Conservation (phyloP, 768 basidiomycete genomes). For the Pulveroboletus sp. region DNA sequence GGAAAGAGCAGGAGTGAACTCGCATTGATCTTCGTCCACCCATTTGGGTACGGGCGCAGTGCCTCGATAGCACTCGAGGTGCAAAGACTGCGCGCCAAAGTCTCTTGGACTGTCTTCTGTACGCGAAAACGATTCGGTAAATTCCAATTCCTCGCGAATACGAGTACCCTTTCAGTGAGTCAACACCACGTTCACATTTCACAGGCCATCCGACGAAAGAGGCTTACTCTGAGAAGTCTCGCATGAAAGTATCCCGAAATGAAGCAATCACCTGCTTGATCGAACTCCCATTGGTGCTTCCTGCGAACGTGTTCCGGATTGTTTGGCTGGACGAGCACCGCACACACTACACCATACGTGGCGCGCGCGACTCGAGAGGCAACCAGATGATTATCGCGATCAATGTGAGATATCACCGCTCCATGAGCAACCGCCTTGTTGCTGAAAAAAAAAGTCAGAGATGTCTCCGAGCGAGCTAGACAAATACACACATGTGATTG, state of each 20-base stretch:
- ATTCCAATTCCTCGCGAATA: slow-evolving; percentile 4
- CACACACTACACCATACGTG: slow-evolving; percentile 6
- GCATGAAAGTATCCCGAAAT: slow-evolving; percentile 14
- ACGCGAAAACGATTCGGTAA: slow-evolving; percentile 9
- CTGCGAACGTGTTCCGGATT: slow-evolving; percentile 7
- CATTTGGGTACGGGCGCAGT: slow-evolving; percentile 3
- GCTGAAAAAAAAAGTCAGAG: not conserved
- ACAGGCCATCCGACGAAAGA: not conserved
- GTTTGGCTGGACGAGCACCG: not conserved
- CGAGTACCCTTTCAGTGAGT: slow-evolving; percentile 1
- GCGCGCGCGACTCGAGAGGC: not conserved
- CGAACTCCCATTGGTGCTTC: slow-evolving; percentile 6
- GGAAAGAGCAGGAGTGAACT: not conserved
- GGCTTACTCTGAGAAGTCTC: slow-evolving; percentile 5
- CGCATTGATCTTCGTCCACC: slow-evolving; percentile 12
- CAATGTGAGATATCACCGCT: slow-evolving; percentile 6
- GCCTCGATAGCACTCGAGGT: slow-evolving; percentile 9
- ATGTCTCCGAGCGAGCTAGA: not conserved
- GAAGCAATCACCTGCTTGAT: slow-evolving; percentile 3
- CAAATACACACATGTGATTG: slow-evolving; percentile 2
- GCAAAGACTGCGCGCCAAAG: slow-evolving; percentile 5
- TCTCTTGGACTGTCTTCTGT: not conserved
- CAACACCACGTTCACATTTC: not conserved
- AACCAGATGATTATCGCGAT: not conserved
- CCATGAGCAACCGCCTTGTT: slow-evolving; percentile 9